Evolutionary conservation across 2,329 filamentous ascomycete species (phyloP), one percentile per base, ranked within the genome.

Genomic region (Cucurbitaria berberidis): DNA sequence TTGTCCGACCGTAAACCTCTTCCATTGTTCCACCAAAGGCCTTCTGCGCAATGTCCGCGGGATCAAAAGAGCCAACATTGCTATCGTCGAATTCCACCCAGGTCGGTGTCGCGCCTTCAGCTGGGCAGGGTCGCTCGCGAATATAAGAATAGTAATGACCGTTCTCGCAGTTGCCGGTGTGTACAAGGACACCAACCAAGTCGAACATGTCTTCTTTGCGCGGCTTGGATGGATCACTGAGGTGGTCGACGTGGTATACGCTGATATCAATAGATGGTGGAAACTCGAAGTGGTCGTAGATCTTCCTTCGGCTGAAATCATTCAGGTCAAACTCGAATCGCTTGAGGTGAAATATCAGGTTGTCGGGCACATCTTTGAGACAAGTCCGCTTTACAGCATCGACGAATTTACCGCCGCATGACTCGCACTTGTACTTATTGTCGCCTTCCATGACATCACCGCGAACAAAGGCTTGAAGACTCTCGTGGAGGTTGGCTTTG

Each of bases 101-200:
- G 5, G 78, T 78, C 24, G 63, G 51, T 46, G 74, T 75, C 48
- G 66, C 77, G 10, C 78, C 77, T 4, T 72, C 72, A 29, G 77
- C 72, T 18, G 81, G 76, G 15, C 77, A 80, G 18, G 90, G 86
- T 16, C 92, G 84, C 72, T 96, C 89, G 47, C 91, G 89, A 59
- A 96, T 91, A 72, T 92, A 98, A 0, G 93, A 98, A 76, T 97
- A 98, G 76, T 99, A 99, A 73, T 99, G 95, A 0, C 95, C 95
- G 24, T 91, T 93, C 69, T 97, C 91, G 11, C 93, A 92, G 2
- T 90, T 96, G 15, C 95, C 95, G 13, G 90, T 89, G 72, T 99
- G 95, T 1, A 99, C 91, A 16, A 99, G 85, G 40, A 99, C 86
- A 2, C 95, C 95, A n/a, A 96, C 93, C 3, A 99, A 83, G 74